These are phyloP conservation scores for Serendipita sp. DNA, from an alignment of 768 basidiomycete genomes.

Conservation along the genomic window DNA sequence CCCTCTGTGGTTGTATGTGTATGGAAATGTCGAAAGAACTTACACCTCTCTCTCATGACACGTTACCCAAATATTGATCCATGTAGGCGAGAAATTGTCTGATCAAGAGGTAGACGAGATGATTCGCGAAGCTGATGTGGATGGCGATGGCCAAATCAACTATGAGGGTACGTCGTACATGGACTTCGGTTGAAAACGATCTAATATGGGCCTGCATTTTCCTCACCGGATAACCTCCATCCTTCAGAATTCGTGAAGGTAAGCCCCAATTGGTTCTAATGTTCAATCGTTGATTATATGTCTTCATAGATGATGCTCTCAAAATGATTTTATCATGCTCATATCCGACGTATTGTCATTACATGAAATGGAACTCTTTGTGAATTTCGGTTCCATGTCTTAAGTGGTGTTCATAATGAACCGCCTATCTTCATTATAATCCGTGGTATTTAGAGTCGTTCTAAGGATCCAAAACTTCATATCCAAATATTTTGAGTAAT, in stretches of 20 bases:
- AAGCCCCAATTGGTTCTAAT: constrained; percentile 11
- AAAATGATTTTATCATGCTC: constrained; percentile 27
- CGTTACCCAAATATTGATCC: constrained; percentile 6
- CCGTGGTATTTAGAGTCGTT: too few relatives aligned
- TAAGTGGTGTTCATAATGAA: too few relatives aligned
- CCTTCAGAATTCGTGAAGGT: constrained; percentile 62
- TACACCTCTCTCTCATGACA: neutral
- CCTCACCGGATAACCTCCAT: neutral
- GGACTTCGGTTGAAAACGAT: constrained; percentile 3
- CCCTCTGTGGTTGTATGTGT: neutral
- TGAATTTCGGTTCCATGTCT: neutral
- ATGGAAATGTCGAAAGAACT: neutral
- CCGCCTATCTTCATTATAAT: too few relatives aligned
- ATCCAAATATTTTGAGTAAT: too few relatives aligned
- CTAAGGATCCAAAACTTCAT: too few relatives aligned
- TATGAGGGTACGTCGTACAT: constrained; percentile 43
- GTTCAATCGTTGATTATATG: constrained; percentile 6
- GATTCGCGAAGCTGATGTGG: constrained; percentile 91
- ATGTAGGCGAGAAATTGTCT: constrained; percentile 65
- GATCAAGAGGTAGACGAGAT: constrained; percentile 87
- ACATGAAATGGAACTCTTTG: neutral
- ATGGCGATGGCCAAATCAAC: constrained; percentile 89
- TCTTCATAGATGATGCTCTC: constrained; percentile 49
- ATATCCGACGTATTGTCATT: neutral
- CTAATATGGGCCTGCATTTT: constrained; percentile 7